phyloP scores from a whole-genome alignment of 106 monocot species.

The Dactylorhiza incarnata region DNA sequence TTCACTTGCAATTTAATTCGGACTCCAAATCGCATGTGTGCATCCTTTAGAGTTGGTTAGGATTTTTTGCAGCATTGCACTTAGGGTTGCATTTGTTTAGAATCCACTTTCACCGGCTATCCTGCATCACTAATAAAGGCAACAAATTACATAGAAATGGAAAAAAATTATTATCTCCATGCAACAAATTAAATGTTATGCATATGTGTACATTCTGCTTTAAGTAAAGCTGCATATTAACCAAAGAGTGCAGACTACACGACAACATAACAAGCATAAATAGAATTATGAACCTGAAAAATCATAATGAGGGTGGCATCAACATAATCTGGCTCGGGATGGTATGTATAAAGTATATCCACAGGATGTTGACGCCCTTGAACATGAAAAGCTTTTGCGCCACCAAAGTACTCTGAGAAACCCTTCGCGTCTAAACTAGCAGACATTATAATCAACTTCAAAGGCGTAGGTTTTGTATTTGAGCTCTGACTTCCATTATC shows the following conservation, averaged over 20 bases:
- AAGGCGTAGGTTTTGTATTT: constrained; percentile 31
- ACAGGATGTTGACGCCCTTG: constrained; percentile 86
- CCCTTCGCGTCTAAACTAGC: constrained; percentile 90
- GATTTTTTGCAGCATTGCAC: too few relatives aligned
- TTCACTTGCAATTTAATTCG: too few relatives aligned
- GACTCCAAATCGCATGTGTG: too few relatives aligned
- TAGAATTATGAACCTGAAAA: constrained; percentile 56
- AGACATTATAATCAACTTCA: constrained; percentile 96
- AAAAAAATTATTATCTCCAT: too few relatives aligned
- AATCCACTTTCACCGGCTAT: too few relatives aligned
- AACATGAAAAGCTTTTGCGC: constrained; percentile 86
- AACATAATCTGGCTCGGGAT: constrained; percentile 71
- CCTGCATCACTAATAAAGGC: too few relatives aligned
- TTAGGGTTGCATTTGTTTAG: too few relatives aligned
- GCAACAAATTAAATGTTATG: not conserved
- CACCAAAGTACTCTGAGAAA: constrained; percentile 85
- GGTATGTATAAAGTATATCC: constrained; percentile 80
- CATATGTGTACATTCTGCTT: too few relatives aligned
- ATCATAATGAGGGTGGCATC: constrained; percentile 74
- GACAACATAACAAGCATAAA: not conserved
- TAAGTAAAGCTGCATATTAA: too few relatives aligned
- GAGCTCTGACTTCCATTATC: constrained; percentile 15
- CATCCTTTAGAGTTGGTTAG: too few relatives aligned
- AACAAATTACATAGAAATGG: not conserved
- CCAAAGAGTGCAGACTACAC: not conserved